phyloP scores from a whole-genome alignment of 2,329 filamentous ascomycete species.

The Pseudocercospora pini-densiflorae region DNA sequence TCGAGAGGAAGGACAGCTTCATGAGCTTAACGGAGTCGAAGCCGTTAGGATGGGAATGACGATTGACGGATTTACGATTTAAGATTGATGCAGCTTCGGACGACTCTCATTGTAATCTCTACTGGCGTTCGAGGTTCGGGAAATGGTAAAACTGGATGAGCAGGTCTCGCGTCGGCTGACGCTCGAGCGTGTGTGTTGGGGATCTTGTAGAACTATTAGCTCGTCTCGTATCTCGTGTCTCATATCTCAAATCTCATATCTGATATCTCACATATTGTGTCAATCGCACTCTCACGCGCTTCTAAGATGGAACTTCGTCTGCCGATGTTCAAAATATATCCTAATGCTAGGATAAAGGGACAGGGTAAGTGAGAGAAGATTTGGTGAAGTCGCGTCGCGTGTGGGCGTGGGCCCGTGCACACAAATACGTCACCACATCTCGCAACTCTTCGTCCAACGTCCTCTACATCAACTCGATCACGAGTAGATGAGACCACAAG shows the following conservation, averaged over 20 bases:
- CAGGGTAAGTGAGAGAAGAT: neutral
- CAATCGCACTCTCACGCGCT: no score
- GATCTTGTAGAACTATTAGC: neutral
- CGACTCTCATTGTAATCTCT: neutral
- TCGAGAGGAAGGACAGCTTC: slow-evolving; percentile 3
- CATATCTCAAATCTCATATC: neutral
- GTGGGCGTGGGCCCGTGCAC: no score
- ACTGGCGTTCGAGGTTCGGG: neutral
- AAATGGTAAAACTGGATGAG: neutral
- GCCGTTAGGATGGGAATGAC: neutral
- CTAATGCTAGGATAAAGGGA: neutral
- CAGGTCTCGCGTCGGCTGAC: neutral
- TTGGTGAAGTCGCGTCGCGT: neutral
- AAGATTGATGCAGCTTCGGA: neutral
- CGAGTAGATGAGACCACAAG: neutral
- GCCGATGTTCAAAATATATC: neutral
- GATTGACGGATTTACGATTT: neutral
- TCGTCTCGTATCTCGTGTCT: neutral
- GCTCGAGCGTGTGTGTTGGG: neutral
- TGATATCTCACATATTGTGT: neutral
- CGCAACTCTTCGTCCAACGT: neutral
- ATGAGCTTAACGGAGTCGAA: neutral
- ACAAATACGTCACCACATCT: slow-evolving; percentile 2
- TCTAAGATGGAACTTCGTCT: neutral
- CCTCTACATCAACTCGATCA: neutral